phyloP scores from a whole-genome alignment of 345 rosid genomes.

The Moringa oleifera region DNA sequence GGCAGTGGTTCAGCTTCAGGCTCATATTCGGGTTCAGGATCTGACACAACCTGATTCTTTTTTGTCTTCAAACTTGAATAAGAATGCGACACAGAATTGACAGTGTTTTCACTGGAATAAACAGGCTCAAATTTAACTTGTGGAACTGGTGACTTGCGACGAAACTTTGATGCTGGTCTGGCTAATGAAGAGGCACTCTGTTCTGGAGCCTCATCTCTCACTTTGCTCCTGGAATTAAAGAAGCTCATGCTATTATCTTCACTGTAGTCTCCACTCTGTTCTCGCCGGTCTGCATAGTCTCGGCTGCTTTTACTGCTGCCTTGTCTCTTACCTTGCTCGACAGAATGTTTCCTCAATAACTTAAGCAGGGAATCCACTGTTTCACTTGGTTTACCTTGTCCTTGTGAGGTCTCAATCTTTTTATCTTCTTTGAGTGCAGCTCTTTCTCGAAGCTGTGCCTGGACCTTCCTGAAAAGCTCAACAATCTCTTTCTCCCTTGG shows the following conservation, averaged over 20 bases:
- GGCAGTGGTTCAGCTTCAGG: slow-evolving; percentile 18
- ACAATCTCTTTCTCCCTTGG: slow-evolving; percentile 84
- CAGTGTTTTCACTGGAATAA: slow-evolving; percentile 36
- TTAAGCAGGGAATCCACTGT: slow-evolving; percentile 78
- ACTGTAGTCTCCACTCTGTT: slow-evolving; percentile 18
- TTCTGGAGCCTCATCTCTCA: slow-evolving; percentile 20
- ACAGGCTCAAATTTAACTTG: slow-evolving; percentile 44
- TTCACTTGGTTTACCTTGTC: slow-evolving; percentile 59
- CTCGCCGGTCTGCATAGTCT: slow-evolving; percentile 29
- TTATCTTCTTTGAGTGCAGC: slow-evolving; percentile 63
- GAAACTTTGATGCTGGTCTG: slow-evolving; percentile 80
- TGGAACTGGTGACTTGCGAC: slow-evolving; percentile 66
- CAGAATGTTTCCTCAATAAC: slow-evolving; percentile 76
- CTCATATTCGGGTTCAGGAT: slow-evolving; percentile 29
- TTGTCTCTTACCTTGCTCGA: slow-evolving; percentile 54
- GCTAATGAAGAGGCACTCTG: slow-evolving; percentile 35
- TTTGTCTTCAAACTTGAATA: slow-evolving; percentile 34
- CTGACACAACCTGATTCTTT: slow-evolving; percentile 25
- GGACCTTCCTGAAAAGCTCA: slow-evolving; percentile 84
- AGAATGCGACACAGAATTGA: slow-evolving; percentile 26
- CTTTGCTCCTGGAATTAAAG: slow-evolving; percentile 21
- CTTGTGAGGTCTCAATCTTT: slow-evolving; percentile 44
- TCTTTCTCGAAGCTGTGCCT: slow-evolving; percentile 80
- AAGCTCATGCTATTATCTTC: slow-evolving; percentile 35
- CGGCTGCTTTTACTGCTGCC: slow-evolving; percentile 21